phyloP scores from a whole-genome alignment of 768 basidiomycete genomes.

The Rhizopogon rudus region DNA sequence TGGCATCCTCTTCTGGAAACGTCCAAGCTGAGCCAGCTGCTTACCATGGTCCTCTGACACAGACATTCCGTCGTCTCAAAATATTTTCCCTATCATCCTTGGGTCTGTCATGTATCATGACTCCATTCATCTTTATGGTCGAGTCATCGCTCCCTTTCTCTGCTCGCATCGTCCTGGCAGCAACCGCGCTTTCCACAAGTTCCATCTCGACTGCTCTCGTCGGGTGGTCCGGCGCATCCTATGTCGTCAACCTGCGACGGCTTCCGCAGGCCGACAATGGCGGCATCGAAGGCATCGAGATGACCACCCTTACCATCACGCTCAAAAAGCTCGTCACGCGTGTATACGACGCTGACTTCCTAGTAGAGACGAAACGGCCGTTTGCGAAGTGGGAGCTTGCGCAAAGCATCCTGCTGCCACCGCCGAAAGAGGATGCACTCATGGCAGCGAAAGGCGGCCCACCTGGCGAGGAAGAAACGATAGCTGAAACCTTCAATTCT shows the following conservation, averaged over 20 bases:
- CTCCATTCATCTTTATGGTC: slow-evolving; percentile 79
- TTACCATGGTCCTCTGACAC: slow-evolving; percentile 70
- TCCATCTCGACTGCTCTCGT: slow-evolving; percentile 72
- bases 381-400: slow-evolving; percentile 84
- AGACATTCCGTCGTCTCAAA: slow-evolving; percentile 75
- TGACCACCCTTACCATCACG: slow-evolving; percentile 61
- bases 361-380: slow-evolving; percentile 59
- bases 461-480: slow-evolving; percentile 63
- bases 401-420: slow-evolving; percentile 41
- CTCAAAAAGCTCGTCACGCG: slow-evolving; percentile 60
- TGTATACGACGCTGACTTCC: slow-evolving; percentile 70
- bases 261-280: slow-evolving; percentile 39
- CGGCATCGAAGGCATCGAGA: slow-evolving; percentile 53
- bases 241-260: slow-evolving; percentile 60
- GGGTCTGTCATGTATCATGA: slow-evolving; percentile 57
- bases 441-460: slow-evolving; percentile 25
- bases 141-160: slow-evolving; percentile 70
- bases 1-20: slow-evolving; percentile 1
- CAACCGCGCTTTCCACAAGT: slow-evolving; percentile 68
- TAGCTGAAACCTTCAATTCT: slow-evolving; percentile 67
- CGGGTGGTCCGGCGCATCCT: slow-evolving; percentile 64
- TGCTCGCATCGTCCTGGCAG: slow-evolving; percentile 64
- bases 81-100: slow-evolving; percentile 81
- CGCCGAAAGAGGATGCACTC: slow-evolving; percentile 26
- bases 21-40: slow-evolving; percentile 13